Percentiles rank a stretch among this genome's conserved stretches.
Evolutionary conservation across 768 basidiomycete species (phyloP).

Genomic region (Suillus brevipes): DNA sequence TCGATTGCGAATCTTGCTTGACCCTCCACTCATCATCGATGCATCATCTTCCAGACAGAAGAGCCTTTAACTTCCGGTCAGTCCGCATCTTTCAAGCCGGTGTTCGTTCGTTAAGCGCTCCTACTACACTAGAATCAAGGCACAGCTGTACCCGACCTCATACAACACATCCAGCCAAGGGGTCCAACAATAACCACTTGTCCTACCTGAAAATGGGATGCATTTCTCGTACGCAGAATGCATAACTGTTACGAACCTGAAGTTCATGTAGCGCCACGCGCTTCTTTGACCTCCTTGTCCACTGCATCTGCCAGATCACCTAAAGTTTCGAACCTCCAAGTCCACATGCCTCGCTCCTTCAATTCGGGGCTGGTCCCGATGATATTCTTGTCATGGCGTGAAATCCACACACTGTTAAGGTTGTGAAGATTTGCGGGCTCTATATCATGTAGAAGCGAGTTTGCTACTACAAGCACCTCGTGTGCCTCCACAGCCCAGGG

Average conservation of each 20-base stretch:
- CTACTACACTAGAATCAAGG: neutral
- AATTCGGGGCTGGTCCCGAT: constrained; percentile 40
- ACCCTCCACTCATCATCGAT: neutral
- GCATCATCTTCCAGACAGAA: neutral
- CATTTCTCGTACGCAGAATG: neutral
- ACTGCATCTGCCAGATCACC: constrained; percentile 63
- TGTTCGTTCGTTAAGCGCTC: neutral
- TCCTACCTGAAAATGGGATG: neutral
- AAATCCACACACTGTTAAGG: constrained; percentile 66
- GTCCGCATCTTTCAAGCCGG: neutral
- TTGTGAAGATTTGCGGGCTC: constrained; percentile 59
- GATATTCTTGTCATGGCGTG: constrained; percentile 36
- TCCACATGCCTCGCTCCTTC: constrained; percentile 46
- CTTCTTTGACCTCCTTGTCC: constrained; percentile 35
- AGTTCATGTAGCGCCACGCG: neutral
- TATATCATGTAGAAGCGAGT: constrained; percentile 68
- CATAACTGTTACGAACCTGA: neutral
- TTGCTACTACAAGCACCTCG: constrained; percentile 64
- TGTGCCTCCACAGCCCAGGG: constrained; percentile 30
- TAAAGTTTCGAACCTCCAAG: constrained; percentile 59
- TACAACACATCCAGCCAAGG: neutral
- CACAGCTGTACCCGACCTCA: neutral
- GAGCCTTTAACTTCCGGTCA: neutral
- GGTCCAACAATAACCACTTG: neutral
- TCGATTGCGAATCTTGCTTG: neutral